Conservation (phyloP, 495 filamentous ascomycete genomes). For the Penicillium maclennaniae region DNA sequence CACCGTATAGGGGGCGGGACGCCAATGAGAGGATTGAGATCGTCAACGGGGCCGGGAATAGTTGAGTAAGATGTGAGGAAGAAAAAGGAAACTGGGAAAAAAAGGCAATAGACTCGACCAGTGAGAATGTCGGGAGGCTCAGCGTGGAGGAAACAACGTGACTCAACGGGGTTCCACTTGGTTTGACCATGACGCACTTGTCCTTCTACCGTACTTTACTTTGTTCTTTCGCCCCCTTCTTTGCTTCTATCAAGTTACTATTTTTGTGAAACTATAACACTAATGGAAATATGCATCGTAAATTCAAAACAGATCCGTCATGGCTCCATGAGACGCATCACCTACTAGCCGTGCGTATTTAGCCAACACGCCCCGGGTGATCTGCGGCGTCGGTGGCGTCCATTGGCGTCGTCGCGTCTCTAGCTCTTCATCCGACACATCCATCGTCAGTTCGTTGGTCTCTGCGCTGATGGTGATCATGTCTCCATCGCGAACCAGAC, state of each 20-base stretch:
- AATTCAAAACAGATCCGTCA: conserved; percentile 47
- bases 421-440: conserved; percentile 74
- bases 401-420: conserved; percentile 61
- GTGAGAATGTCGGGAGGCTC: conserved; percentile 25
- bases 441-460: conserved; percentile 69
- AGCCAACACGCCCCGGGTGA: conserved; percentile 82
- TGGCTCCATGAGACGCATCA: conserved; percentile 68
- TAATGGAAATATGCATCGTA: not conserved
- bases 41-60: conserved; percentile 13
- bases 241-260: not conserved
- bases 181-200: conserved; percentile 17
- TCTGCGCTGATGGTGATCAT: conserved; percentile 82
- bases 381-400: conserved; percentile 66
- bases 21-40: conserved; percentile 28
- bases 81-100: conserved; percentile 11
- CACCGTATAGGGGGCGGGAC: conserved; percentile 1
- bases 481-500: conserved; percentile 76
- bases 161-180: conserved; percentile 26
- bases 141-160: conserved; percentile 36
- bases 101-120: conserved; percentile 28
- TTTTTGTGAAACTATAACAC: not conserved
- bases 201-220: not conserved
- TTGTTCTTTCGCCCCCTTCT: not conserved
- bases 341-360: conserved; percentile 81
- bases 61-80: not conserved